These are phyloP conservation scores for Leccinum ochraceum DNA, from an alignment of 768 basidiomycete species.

Conservation along the genomic window DNA sequence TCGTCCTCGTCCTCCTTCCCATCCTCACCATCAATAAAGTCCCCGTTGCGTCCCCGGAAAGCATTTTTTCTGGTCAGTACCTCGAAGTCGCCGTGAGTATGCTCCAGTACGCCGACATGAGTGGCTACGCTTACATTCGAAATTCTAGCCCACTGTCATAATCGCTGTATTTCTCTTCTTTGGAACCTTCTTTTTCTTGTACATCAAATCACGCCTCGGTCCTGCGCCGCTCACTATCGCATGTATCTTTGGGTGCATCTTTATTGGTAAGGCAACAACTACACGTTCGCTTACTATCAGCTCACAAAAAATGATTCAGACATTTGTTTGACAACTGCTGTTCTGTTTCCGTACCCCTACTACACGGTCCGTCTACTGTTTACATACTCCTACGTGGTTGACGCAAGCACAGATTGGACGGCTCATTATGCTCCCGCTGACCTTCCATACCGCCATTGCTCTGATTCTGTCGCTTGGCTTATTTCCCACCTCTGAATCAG, in stretches of 20 bases:
- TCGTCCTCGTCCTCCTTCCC: too few relatives aligned
- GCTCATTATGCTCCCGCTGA: constrained; percentile 55
- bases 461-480: constrained; percentile 52
- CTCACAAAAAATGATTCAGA: constrained; percentile 38
- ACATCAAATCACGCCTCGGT: constrained; percentile 56
- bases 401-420: constrained; percentile 44
- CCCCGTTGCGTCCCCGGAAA: constrained; percentile 37
- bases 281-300: not conserved
- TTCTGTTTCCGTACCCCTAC: constrained; percentile 64
- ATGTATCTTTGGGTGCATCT: constrained; percentile 58
- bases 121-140: not conserved
- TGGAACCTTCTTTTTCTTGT: constrained; percentile 58
- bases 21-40: too few relatives aligned
- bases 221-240: constrained; percentile 65
- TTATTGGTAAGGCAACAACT: constrained; percentile 44
- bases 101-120: not conserved
- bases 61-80: constrained; percentile 52
- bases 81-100: constrained; percentile 48
- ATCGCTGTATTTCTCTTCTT: constrained; percentile 62
- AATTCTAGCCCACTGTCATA: constrained; percentile 54
- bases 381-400: not conserved
- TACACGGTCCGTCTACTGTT: constrained; percentile 43
- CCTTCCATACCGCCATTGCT: constrained; percentile 58
- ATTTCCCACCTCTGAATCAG: constrained; percentile 65
- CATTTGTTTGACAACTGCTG: constrained; percentile 58